A percentile compares a stretch with the other conserved stretches of the same genome.
Conservation (phyloP, 352 stramenopile genomes). For the Plasmopara muralis region DNA sequence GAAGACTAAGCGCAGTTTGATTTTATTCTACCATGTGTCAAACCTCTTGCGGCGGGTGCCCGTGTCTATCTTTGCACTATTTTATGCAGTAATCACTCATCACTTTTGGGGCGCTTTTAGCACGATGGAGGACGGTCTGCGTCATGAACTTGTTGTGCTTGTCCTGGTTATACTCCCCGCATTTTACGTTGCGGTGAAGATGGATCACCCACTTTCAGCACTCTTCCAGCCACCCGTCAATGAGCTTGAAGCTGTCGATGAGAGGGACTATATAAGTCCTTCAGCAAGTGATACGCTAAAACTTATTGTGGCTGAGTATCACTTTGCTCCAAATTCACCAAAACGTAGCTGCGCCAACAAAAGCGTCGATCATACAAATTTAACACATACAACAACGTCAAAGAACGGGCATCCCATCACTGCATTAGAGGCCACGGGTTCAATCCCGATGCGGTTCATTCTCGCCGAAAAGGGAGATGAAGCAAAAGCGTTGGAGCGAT, state of each 20-base stretch:
- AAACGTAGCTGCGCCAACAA: constrained; percentile 13
- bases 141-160: constrained; percentile 49
- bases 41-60: constrained; percentile 40
- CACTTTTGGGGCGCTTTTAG: constrained; percentile 47
- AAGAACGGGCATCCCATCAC: constrained; percentile 17
- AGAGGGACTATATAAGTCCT: constrained; percentile 15
- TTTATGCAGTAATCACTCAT: constrained; percentile 65
- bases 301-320: constrained; percentile 70
- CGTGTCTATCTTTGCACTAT: constrained; percentile 55
- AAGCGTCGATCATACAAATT: constrained; percentile 17
- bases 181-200: constrained; percentile 67
- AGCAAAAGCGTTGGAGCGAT: constrained; percentile 51
- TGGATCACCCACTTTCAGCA: constrained; percentile 64
- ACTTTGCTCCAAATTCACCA: constrained; percentile 28
- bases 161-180: constrained; percentile 51
- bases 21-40: constrained; percentile 35
- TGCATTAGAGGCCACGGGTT: constrained; percentile 22
- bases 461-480: constrained; percentile 74
- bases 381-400: constrained; percentile 8
- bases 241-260: constrained; percentile 15
- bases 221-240: constrained; percentile 41
- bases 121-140: constrained; percentile 33
- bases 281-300: constrained; percentile 45
- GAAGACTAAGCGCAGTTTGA: constrained; percentile 14
- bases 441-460: constrained; percentile 59